Conservation (phyloP, 345 rosid species). For the Sisymbrium altissimum region DNA sequence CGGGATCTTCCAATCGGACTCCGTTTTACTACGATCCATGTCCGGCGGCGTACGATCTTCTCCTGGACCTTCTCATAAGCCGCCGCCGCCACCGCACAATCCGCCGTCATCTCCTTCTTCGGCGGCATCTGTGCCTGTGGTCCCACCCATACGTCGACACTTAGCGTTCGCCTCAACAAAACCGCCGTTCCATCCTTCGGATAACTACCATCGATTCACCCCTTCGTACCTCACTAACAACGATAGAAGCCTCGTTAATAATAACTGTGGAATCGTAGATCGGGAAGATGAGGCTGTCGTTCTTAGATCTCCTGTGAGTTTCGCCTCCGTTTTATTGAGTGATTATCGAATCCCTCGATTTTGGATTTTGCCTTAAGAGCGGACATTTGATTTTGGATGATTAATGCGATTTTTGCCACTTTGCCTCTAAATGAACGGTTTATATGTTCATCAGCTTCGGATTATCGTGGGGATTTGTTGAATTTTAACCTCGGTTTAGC, state of each 20-base stretch:
- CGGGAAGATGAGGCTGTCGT: conserved; percentile 58
- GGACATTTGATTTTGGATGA: background rate
- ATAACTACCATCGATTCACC: conserved; percentile 68
- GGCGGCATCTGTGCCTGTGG: conserved; percentile 41
- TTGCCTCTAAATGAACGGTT: too few species aligned
- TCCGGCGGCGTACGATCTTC: conserved; percentile 55
- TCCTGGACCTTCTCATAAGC: conserved; percentile 37
- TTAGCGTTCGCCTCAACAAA: conserved; percentile 66
- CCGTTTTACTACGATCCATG: conserved; percentile 37
- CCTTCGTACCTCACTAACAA: conserved; percentile 23
- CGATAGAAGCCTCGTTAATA: background rate
- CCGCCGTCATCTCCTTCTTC: conserved; percentile 34
- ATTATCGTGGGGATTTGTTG: background rate
- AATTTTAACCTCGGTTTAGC: background rate
- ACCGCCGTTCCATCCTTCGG: conserved; percentile 66
- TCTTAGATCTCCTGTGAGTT: conserved; percentile 80
- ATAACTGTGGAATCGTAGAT: conserved; percentile 35
- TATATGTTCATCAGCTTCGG: conserved; percentile 7
- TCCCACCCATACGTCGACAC: conserved; percentile 74
- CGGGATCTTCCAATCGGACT: conserved; percentile 41
- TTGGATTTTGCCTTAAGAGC: background rate
- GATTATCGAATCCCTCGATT: conserved; percentile 9
- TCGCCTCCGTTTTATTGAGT: too few species aligned
- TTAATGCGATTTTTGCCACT: background rate
- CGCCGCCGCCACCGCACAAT: conserved; percentile 34